These are phyloP conservation scores for Ganoderma boninense DNA, from an alignment of 1,284 basidiomycete species.

Conservation along the genomic window DNA sequence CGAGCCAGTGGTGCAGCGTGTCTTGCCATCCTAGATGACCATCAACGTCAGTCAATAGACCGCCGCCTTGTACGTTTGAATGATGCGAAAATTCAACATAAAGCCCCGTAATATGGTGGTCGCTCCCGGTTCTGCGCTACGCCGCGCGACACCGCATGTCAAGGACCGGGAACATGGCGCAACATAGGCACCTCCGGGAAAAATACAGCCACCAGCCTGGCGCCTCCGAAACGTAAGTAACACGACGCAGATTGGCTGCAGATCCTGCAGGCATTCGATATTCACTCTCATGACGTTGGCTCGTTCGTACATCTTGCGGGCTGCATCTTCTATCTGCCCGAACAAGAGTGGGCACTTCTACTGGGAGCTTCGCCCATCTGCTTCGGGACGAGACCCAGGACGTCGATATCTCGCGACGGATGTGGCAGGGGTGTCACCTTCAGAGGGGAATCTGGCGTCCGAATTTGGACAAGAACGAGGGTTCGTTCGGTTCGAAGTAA, in stretches of 20 bases:
- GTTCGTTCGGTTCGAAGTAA: background rate
- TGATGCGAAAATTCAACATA: background rate
- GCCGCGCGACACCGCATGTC: background rate
- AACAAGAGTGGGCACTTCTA: background rate
- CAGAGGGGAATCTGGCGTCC: background rate
- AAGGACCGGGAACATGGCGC: slow-evolving; percentile 15
- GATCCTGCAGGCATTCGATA: background rate
- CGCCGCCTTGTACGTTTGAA: background rate
- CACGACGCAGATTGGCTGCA: slow-evolving; percentile 7
- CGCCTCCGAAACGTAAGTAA: slow-evolving; percentile 2
- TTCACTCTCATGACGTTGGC: background rate
- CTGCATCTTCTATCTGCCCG: background rate
- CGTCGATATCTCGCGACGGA: background rate
- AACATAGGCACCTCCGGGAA: background rate
- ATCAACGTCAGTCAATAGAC: background rate
- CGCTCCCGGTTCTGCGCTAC: background rate
- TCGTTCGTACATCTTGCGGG: background rate
- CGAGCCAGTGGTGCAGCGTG: slow-evolving; percentile 87
- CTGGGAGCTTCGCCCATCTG: background rate
- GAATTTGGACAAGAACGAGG: background rate
- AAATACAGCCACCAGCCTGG: slow-evolving; percentile 4
- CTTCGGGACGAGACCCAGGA: background rate
- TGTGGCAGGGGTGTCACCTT: background rate
- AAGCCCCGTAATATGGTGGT: background rate
- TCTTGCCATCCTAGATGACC: slow-evolving; percentile 78